Evolutionary conservation across 1,139 yeast genomes (phyloP).

Genomic region (Kluyveromyces sp.): DNA sequence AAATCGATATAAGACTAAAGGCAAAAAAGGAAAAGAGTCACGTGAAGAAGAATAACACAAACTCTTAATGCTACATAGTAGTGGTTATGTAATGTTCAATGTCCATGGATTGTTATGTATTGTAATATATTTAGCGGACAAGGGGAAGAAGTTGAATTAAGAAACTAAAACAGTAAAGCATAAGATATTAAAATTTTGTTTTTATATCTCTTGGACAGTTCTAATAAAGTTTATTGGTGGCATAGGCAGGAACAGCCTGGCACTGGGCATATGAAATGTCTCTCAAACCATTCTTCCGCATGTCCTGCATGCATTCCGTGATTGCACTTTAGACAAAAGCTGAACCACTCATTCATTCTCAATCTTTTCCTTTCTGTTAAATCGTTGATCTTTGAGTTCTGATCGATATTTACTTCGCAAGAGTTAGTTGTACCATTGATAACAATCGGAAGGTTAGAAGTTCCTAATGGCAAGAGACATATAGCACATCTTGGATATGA

Average conservation of each 20-base stretch:
- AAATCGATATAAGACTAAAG: no score
- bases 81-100: neutral
- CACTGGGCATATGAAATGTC: conserved; percentile 84
- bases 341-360: conserved; percentile 55
- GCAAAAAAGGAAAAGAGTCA: neutral
- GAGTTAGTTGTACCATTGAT: conserved; percentile 21
- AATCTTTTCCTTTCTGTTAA: conserved; percentile 34
- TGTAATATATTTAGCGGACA: no score
- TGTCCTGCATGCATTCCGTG: conserved; percentile 95
- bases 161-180: no score
- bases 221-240: conserved; percentile 28
- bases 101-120: neutral
- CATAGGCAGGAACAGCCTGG: conserved; percentile 88
- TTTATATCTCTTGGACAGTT: neutral
- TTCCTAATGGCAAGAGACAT: conserved; percentile 75
- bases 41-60: neutral
- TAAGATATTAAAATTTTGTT: neutral
- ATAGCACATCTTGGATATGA: conserved; percentile 91
- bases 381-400: conserved; percentile 14
- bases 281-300: conserved; percentile 91
- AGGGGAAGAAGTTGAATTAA: no score
- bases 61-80: no score
- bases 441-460: conserved; percentile 38
- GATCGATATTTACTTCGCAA: conserved; percentile 12
- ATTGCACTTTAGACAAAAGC: conserved; percentile 82